Conservation (phyloP, 2,329 filamentous ascomycete genomes). For the Pseudogymnoascus destructans region DNA sequence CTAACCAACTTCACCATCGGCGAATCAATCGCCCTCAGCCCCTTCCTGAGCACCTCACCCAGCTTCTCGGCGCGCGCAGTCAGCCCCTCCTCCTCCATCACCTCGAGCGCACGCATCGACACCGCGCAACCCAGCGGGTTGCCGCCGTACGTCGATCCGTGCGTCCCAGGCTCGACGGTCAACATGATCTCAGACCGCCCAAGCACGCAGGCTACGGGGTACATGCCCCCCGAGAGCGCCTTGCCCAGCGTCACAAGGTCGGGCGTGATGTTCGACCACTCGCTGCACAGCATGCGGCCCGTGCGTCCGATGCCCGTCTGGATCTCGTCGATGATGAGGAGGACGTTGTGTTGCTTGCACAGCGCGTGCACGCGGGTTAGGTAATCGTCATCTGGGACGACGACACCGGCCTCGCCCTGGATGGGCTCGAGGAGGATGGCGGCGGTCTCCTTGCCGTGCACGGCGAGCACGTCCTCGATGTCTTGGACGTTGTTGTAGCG, state of each 20-base stretch:
- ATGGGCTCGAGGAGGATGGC: slow-evolving; percentile 95
- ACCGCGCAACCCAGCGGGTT: slow-evolving; percentile 94
- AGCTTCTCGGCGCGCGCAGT: slow-evolving; percentile 69
- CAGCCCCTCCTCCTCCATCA: slow-evolving; percentile 84
- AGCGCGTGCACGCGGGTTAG: slow-evolving; percentile 65
- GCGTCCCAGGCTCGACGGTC: slow-evolving; percentile 88
- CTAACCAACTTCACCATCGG: slow-evolving; percentile 73
- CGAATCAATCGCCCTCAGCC: slow-evolving; percentile 60
- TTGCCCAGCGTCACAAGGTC: slow-evolving; percentile 93
- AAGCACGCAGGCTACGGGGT: slow-evolving; percentile 91
- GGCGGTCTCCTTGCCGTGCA: slow-evolving; percentile 71
- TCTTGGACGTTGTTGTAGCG: slow-evolving; percentile 77
- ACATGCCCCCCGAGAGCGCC: slow-evolving; percentile 96
- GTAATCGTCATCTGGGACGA: slow-evolving; percentile 86
- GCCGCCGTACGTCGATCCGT: slow-evolving; percentile 96
- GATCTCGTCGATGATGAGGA: slow-evolving; percentile 96
- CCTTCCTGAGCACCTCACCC: slow-evolving; percentile 71
- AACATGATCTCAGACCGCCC: slow-evolving; percentile 86
- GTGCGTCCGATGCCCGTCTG: slow-evolving; percentile 96
- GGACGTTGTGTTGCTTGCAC: slow-evolving; percentile 89
- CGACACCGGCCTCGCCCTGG: slow-evolving; percentile 92
- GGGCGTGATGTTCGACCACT: slow-evolving; percentile 92
- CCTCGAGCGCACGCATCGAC: slow-evolving; percentile 85
- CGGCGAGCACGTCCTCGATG: slow-evolving; percentile 64
- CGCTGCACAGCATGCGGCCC: slow-evolving; percentile 81